phyloP scores from a whole-genome alignment of 2,329 filamentous ascomycete genomes.

The Apiospora malaysiana region DNA sequence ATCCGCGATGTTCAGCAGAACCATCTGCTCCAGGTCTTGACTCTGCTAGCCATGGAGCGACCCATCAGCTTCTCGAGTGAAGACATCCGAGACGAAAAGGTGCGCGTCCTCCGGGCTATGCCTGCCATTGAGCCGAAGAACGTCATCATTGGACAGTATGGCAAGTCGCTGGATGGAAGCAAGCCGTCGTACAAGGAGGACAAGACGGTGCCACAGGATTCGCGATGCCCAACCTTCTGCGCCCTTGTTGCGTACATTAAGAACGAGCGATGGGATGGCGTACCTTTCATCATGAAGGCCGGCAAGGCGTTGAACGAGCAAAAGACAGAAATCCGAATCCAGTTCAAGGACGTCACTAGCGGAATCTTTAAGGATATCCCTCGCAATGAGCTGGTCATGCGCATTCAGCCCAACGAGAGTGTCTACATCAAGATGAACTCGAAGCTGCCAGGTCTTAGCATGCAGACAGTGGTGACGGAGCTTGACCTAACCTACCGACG shows the following conservation, averaged over 20 bases:
- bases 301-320: constrained; percentile 99
- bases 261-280: constrained; percentile 99
- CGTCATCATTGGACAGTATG: constrained; percentile 99
- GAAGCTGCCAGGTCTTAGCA: constrained; percentile 95
- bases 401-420: constrained; percentile 98
- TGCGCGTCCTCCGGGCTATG: constrained; percentile 92
- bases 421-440: constrained; percentile 99
- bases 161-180: constrained; percentile 91
- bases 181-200: constrained; percentile 99
- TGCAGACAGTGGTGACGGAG: constrained; percentile 99
- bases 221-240: constrained; percentile 96
- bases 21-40: constrained; percentile 95
- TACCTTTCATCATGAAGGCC: constrained; percentile 99
- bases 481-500: constrained; percentile 97
- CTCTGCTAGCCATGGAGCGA: constrained; percentile 95
- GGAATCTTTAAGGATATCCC: constrained; percentile 99
- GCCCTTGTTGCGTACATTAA: constrained; percentile 98
- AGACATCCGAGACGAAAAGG: constrained; percentile 98
- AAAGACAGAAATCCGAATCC: constrained; percentile 98
- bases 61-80: constrained; percentile 98
- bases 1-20: constrained; percentile 99
- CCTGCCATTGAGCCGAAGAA: constrained; percentile 98
- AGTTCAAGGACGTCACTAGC: constrained; percentile 99
- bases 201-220: constrained; percentile 96
- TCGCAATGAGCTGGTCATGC: constrained; percentile 98